Evolutionary conservation across 345 rosid genomes (phyloP).

Genomic region (Syzygium aromaticum): DNA sequence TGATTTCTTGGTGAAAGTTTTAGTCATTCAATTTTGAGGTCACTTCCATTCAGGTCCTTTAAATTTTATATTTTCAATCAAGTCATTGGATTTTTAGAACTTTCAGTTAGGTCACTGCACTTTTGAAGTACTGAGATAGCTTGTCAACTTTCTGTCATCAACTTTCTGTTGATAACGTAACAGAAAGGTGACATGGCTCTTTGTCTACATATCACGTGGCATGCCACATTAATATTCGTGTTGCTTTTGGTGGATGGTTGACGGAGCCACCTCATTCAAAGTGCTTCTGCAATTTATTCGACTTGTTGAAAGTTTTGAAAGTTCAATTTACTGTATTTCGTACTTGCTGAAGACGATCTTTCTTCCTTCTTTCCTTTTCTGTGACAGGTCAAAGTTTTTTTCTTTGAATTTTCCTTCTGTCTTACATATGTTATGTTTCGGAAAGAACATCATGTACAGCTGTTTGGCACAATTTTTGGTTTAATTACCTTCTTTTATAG

Average conservation of each 20-base stretch:
- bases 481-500: conserved; percentile 16
- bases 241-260: neutral
- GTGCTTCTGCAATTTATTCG: neutral
- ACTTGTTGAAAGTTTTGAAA: neutral
- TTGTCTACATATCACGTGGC: neutral
- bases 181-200: neutral
- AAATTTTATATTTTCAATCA: neutral
- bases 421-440: neutral
- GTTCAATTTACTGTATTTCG: neutral
- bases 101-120: neutral
- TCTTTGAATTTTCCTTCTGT: neutral
- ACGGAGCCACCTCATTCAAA: neutral
- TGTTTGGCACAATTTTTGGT: neutral
- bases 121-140: neutral
- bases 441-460: neutral
- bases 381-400: neutral
- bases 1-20: neutral
- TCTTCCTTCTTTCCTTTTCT: neutral
- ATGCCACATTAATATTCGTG: neutral
- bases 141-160: neutral
- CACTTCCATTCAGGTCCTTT: neutral
- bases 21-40: neutral
- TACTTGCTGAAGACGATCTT: neutral
- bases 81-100: neutral
- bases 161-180: neutral